phyloP scores from a whole-genome alignment of 129 eudicot species.

The Artemisia argyi region DNA sequence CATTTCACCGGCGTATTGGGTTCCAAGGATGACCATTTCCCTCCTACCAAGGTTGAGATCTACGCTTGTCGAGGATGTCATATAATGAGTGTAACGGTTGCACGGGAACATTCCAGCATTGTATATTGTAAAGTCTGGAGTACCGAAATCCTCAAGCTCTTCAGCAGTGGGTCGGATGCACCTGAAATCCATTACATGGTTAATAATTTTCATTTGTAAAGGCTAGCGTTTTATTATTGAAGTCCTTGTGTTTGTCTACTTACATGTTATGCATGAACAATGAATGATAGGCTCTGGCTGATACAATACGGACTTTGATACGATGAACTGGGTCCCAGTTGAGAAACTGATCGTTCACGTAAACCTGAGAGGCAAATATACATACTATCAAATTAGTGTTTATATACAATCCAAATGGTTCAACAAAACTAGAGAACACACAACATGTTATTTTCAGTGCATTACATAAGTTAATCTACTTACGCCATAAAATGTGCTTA shows the following conservation, averaged over 20 bases:
- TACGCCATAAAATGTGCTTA: not conserved
- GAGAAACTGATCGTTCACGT: constrained; percentile 86
- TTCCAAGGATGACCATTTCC: constrained; percentile 99
- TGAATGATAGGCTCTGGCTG: constrained; percentile 99
- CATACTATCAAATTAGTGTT: too few relatives aligned
- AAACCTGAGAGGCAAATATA: constrained; percentile 57
- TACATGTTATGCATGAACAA: constrained; percentile 98
- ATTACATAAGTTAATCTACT: not conserved
- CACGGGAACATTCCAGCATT: constrained; percentile 98
- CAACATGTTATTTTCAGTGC: too few relatives aligned
- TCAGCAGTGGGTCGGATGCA: constrained; percentile 98
- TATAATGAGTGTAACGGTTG: constrained; percentile 97
- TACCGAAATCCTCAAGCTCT: constrained; percentile 98
- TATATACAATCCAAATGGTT: too few relatives aligned
- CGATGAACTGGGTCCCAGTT: constrained; percentile 95
- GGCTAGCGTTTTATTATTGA: too few relatives aligned
- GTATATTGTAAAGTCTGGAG: constrained; percentile 99
- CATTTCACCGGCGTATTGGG: constrained; percentile 99
- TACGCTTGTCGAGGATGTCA: constrained; percentile 99
- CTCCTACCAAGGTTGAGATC: constrained; percentile 85
- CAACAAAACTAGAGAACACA: too few relatives aligned
- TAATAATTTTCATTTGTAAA: not conserved
- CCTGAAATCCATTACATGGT: constrained; percentile 53
- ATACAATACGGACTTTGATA: constrained; percentile 92
- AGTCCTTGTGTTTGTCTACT: too few relatives aligned